These are phyloP conservation scores for Cryptococcus sp. DNA, from an alignment of 1,284 basidiomycete species.

Conservation along the genomic window DNA sequence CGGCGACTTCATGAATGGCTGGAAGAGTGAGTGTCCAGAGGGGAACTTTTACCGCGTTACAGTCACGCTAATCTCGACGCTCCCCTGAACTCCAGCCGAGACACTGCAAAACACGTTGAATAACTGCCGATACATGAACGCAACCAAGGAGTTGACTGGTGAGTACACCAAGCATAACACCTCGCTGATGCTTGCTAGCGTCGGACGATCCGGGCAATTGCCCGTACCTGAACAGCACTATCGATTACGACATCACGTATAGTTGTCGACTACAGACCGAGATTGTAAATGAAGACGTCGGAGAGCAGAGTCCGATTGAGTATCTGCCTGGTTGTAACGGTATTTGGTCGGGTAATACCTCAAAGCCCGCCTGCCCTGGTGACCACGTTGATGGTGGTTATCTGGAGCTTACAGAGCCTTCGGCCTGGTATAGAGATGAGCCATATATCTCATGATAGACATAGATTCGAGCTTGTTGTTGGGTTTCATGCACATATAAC, in stretches of 20 bases:
- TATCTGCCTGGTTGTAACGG: slow-evolving; percentile 29
- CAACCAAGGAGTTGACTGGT: slow-evolving; percentile 11
- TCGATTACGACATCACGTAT: slow-evolving; percentile 19
- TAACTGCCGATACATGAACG: slow-evolving; percentile 32
- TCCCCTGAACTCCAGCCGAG: slow-evolving; percentile 5
- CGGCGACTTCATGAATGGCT: slow-evolving; percentile 32
- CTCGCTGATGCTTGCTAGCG: not conserved
- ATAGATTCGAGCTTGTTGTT: not conserved
- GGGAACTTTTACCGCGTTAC: not conserved
- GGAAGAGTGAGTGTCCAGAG: slow-evolving; percentile 16
- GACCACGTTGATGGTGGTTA: slow-evolving; percentile 22
- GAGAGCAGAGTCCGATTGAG: slow-evolving; percentile 13
- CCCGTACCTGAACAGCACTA: slow-evolving; percentile 17
- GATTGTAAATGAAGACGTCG: slow-evolving; percentile 26
- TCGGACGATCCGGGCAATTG: slow-evolving; percentile 24
- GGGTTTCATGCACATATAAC: slow-evolving; percentile 6
- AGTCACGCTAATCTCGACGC: too few species aligned
- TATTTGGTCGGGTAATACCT: slow-evolving; percentile 23
- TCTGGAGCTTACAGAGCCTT: slow-evolving; percentile 13
- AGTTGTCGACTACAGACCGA: slow-evolving; percentile 22
- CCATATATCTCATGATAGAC: slow-evolving; percentile 20
- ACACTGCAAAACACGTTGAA: slow-evolving; percentile 22
- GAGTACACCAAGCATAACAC: slow-evolving; percentile 1
- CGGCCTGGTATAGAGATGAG: slow-evolving; percentile 18
- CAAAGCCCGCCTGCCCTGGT: slow-evolving; percentile 24